phyloP scores from a whole-genome alignment of 306 rosid genomes.

The Cucumis hystrix region DNA sequence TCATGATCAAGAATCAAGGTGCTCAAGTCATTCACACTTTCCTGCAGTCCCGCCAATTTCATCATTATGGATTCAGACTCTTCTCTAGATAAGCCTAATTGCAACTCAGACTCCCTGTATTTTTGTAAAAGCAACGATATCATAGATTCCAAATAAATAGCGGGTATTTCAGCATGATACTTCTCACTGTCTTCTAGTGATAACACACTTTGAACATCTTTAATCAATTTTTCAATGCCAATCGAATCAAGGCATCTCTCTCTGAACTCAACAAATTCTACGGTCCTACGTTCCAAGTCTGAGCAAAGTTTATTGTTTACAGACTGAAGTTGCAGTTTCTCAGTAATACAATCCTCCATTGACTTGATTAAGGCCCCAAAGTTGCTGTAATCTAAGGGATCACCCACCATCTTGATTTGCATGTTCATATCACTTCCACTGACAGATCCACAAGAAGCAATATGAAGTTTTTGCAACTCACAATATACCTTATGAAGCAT shows the following conservation, averaged over 20 bases:
- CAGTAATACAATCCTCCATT: slow-evolving; percentile 32
- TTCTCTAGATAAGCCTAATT: slow-evolving; percentile 33
- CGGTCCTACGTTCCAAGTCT: slow-evolving; percentile 43
- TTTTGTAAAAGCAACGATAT: slow-evolving; percentile 60
- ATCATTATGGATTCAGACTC: slow-evolving; percentile 31
- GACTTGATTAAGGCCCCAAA: slow-evolving; percentile 38
- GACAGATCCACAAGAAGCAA: slow-evolving; percentile 25
- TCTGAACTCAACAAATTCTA: slow-evolving; percentile 48
- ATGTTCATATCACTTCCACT: slow-evolving; percentile 29
- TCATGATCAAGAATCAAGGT: slow-evolving; percentile 46
- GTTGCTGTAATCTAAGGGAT: slow-evolving; percentile 45
- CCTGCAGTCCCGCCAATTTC: slow-evolving; percentile 45
- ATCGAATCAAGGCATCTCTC: slow-evolving; percentile 40
- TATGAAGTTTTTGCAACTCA: slow-evolving; percentile 40
- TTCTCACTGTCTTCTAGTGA: slow-evolving; percentile 26
- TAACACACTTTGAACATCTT: slow-evolving; percentile 43
- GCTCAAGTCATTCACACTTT: slow-evolving; percentile 33
- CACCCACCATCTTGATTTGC: slow-evolving; percentile 30
- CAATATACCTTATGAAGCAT: slow-evolving; percentile 34
- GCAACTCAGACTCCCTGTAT: slow-evolving; percentile 43
- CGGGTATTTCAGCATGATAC: slow-evolving; percentile 25
- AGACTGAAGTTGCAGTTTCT: slow-evolving; percentile 50
- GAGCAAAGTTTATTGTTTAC: slow-evolving; percentile 34
- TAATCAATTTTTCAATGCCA: slow-evolving; percentile 44
- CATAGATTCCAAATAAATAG: slow-evolving; percentile 40